A percentile compares a stretch with the other conserved stretches of the same genome.
phyloP scores from a whole-genome alignment of 441 rosid species.

The Breynia disticha region DNA sequence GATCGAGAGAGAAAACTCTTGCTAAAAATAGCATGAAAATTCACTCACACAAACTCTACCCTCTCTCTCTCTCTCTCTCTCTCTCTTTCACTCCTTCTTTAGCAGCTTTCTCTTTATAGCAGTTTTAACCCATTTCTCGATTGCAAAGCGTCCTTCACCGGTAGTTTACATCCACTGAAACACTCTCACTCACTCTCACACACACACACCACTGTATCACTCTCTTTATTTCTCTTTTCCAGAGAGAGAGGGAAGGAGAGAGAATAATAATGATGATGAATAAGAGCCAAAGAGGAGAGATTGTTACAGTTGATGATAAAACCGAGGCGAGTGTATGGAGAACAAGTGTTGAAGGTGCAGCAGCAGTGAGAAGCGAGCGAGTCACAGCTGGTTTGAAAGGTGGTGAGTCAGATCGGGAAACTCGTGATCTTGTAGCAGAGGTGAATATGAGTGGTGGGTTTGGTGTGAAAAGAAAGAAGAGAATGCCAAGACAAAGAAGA shows the following conservation, averaged over 20 bases:
- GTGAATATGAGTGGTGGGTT: conserved; percentile 16
- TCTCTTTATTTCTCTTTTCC: conserved; percentile 19
- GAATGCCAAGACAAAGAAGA: conserved; percentile 84
- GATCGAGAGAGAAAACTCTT: conserved; percentile 21
- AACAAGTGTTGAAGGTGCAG: conserved; percentile 43
- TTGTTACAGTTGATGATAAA: conserved; percentile 33
- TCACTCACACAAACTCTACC: no score
- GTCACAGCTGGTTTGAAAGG: neutral
- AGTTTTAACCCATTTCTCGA: conserved; percentile 31
- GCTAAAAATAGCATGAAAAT: conserved; percentile 41
- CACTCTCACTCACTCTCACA: neutral
- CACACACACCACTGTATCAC: conserved; percentile 19
- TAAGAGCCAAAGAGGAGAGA: conserved; percentile 34
- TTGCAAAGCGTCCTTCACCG: conserved; percentile 70
- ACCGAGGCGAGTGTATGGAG: conserved; percentile 42
- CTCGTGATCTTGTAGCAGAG: conserved; percentile 26
- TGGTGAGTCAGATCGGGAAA: neutral
- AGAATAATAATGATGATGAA: conserved; percentile 20
- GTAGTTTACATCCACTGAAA: conserved; percentile 34
- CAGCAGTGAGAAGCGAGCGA: conserved; percentile 22
- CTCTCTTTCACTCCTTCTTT: neutral
- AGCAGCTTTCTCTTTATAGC: conserved; percentile 21
- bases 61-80: neutral
- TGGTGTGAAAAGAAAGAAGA: conserved; percentile 64
- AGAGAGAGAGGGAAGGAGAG: neutral